Evolutionary conservation across 2,329 filamentous ascomycete species (phyloP), one percentile per base, ranked within the genome.

Genomic region (Mollisia scopiformis): DNA sequence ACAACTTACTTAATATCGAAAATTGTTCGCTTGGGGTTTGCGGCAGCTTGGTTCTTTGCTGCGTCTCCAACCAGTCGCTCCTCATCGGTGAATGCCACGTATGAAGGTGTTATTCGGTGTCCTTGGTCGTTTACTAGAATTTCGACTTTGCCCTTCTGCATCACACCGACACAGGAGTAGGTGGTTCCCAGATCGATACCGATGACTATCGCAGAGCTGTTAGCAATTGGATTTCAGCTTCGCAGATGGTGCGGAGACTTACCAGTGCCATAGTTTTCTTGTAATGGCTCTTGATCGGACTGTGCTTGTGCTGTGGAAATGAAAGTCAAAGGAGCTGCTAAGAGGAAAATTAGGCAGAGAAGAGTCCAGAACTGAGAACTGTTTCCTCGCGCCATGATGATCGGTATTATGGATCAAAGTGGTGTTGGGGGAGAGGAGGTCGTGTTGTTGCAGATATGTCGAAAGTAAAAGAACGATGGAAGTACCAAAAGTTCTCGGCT

Each of bases 61-160:
- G 95, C 92, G 79, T 99, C 95, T 85, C 95, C 95, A 71, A 99
- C 93, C 69, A 99, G 85, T 76, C 95, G 89, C 81, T 98, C 95
- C 67, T 97, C 93, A 73, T 98, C 93, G 78, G 93, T 98, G 79
- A 96, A 97, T 74, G 92, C 93, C 76, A 97, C 93, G 80, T 95
- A 97, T 67, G 92, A 96, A 58, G 93, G 93, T 72, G 93, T 96
- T 71, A 96, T 96, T 83, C 92, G 91, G 87, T 96, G 93, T 84
- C 92, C 92, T 84, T 96, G 93, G 80, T 97, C 92, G 84, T 97
- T 97, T 80, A 92, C 91, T 72, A 97, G 85, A 81, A 97, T 97
- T 75, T 97, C 92, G 71, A 97, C 92, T 80, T 94, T 95, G 77
- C 93, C 93, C 77, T 92, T 91, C 77, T 93, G 90, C 92, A 96